These are phyloP conservation scores for Suhomyces sp. DNA, from an alignment of 805 yeast species.

Conservation along the genomic window DNA sequence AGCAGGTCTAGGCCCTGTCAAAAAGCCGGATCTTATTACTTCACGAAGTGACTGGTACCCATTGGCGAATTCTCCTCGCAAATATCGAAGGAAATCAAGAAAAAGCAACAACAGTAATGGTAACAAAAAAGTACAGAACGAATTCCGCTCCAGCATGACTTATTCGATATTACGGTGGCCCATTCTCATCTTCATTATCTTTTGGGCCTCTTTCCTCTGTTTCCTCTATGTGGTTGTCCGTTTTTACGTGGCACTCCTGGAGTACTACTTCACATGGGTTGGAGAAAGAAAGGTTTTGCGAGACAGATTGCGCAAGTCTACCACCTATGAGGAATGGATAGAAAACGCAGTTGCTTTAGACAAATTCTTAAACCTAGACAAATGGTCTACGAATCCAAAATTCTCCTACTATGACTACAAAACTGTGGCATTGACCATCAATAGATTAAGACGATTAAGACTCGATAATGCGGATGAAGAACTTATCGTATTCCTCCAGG, in stretches of 20 bases:
- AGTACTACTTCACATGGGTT: slow-evolving; percentile 57
- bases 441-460: slow-evolving; percentile 39
- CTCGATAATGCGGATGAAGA: slow-evolving; percentile 38
- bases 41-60: slow-evolving; percentile 32
- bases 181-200: slow-evolving; percentile 46
- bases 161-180: slow-evolving; percentile 63
- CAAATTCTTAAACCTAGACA: slow-evolving; percentile 53
- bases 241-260: slow-evolving; percentile 61
- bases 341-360: slow-evolving; percentile 58
- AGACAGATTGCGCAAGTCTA: slow-evolving; percentile 47
- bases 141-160: slow-evolving; percentile 35
- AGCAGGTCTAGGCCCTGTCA: slow-evolving; percentile 2
- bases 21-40: slow-evolving; percentile 18
- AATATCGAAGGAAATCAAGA: not conserved
- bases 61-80: slow-evolving; percentile 10
- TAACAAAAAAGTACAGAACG: slow-evolving; percentile 20
- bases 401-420: slow-evolving; percentile 69
- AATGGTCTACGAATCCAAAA: slow-evolving; percentile 61
- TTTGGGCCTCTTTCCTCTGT: slow-evolving; percentile 56
- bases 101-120: not conserved
- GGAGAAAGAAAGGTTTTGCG: slow-evolving; percentile 55
- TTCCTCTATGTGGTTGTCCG: slow-evolving; percentile 53
- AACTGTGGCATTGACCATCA: slow-evolving; percentile 51
- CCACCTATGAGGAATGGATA: slow-evolving; percentile 61
- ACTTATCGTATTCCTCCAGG: slow-evolving; percentile 56